A percentile compares a stretch with the other conserved stretches of the same genome.
Conservation (phyloP, 805 yeast genomes). For the Kuraishia floccosa region DNA sequence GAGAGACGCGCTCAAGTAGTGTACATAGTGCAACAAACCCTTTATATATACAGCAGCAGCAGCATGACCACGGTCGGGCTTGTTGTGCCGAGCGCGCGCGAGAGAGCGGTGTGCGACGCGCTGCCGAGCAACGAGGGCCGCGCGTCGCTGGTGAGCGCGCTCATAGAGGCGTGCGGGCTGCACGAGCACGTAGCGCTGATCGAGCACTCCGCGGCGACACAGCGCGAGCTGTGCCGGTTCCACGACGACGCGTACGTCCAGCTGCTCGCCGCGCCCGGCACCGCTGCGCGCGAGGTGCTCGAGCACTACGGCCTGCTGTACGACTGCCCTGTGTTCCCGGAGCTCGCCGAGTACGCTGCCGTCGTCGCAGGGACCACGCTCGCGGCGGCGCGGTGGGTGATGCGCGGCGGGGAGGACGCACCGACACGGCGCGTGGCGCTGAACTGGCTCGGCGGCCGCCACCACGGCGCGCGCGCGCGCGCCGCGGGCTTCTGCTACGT, state of each 20-base stretch:
- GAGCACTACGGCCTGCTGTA: conserved; percentile 35
- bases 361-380: conserved; percentile 48
- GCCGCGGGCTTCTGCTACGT: conserved; percentile 70
- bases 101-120: conserved; percentile 24
- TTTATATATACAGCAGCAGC: no score
- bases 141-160: conserved; percentile 28
- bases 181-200: conserved; percentile 12
- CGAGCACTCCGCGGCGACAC: conserved; percentile 16
- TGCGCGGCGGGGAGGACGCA: conserved; percentile 4
- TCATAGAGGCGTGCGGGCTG: conserved; percentile 30
- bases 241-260: conserved; percentile 35
- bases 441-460: conserved; percentile 77
- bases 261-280: conserved; percentile 20
- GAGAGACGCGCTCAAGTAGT: conserved; percentile 16
- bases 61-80: no score
- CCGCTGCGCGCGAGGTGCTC: conserved; percentile 8
- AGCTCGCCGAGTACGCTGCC: conserved; percentile 34
- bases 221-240: conserved; percentile 30
- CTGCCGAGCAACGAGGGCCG: conserved; percentile 45
- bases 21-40: no score
- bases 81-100: no score
- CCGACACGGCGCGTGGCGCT: conserved; percentile 27
- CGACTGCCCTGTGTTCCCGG: conserved; percentile 58
- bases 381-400: conserved; percentile 28
- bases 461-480: conserved; percentile 42